Base-by-base conservation (phyloP, 202 grass and related monocot species). In the Carex arenaria region DNA sequence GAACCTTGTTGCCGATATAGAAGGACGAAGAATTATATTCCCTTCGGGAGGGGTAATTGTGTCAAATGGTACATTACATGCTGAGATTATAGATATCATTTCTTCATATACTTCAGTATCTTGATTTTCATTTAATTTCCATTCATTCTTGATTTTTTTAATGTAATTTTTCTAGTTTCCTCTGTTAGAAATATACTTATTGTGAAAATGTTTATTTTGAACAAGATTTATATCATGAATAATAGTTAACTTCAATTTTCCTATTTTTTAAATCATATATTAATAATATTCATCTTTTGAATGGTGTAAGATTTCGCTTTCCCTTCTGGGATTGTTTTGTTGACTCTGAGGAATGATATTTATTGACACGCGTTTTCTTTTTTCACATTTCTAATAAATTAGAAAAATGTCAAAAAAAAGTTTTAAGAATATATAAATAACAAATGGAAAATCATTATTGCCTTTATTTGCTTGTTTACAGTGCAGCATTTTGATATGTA, bases 21-120 rank as follows among this genome's bases (percentile, higher is more conserved):
- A 80, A 63, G 88, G 78, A 3, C 84, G 91, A 22, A 95, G 96
- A 88, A 83, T 92, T 82, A 93, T 98, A 18, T 93, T 88, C 79
- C 93, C 96, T 49, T 85, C 72, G 0, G 93, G 96, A 4, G 96
- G 96, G 79, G 81, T 98, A 62, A 87, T 98, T 12, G 91, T 89
- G 62, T 93, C 91, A 26, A 98, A 98, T 34, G 90, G 93, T 36
- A 82, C 36, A 85, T 49, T 94, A 64, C 96, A 96, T 61, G 85
- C 77, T 80, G 83, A 88, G 61, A 86, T 99, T 45, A 52, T 93
- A 17, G 87, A 92, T 57, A 85, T 98, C 63, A 96, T 95, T 54
- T 92, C 91, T 57, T 87, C 85, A 82, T 82, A 94, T 90, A 55
- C 19, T 36, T 57, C 43, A 69, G 20, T 82, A 12, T 82, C 80